A percentile compares a stretch with the other conserved stretches of the same genome.
Conservation (phyloP, 495 filamentous ascomycete genomes). For the Recurvomyces mirabilis region DNA sequence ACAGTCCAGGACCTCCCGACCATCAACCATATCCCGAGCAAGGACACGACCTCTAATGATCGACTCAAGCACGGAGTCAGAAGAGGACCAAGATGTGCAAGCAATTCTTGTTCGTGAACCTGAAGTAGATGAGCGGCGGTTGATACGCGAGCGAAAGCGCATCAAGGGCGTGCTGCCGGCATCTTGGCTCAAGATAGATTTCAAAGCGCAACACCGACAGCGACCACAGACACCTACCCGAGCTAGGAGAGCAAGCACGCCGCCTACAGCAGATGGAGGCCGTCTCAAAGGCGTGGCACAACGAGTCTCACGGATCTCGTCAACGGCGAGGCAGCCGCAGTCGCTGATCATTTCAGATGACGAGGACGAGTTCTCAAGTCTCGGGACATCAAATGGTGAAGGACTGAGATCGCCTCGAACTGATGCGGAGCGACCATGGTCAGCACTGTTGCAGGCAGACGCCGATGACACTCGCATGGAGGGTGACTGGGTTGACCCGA, state of each 20-base stretch:
- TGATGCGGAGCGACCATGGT: slow-evolving; percentile 23
- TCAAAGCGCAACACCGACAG: slow-evolving; percentile 19
- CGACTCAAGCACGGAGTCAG: slow-evolving; percentile 2
- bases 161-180: slow-evolving; percentile 84
- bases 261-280: slow-evolving; percentile 21
- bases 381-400: not conserved
- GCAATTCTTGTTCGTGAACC: not conserved
- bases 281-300: slow-evolving; percentile 43
- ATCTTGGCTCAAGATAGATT: slow-evolving; percentile 74
- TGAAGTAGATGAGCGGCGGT: slow-evolving; percentile 21
- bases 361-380: not conserved
- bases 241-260: slow-evolving; percentile 14
- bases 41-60: not conserved
- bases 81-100: not conserved
- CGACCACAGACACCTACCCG: slow-evolving; percentile 32
- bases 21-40: not conserved
- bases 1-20: not conserved
- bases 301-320: slow-evolving; percentile 1
- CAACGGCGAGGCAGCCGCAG: slow-evolving; percentile 18
- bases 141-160: slow-evolving; percentile 38
- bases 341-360: slow-evolving; percentile 9
- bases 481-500: slow-evolving; percentile 48
- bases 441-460: no score
- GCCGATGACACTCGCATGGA: slow-evolving; percentile 40
- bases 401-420: not conserved